phyloP scores from a whole-genome alignment of 495 filamentous ascomycete genomes.

The Penicillium alfredii region DNA sequence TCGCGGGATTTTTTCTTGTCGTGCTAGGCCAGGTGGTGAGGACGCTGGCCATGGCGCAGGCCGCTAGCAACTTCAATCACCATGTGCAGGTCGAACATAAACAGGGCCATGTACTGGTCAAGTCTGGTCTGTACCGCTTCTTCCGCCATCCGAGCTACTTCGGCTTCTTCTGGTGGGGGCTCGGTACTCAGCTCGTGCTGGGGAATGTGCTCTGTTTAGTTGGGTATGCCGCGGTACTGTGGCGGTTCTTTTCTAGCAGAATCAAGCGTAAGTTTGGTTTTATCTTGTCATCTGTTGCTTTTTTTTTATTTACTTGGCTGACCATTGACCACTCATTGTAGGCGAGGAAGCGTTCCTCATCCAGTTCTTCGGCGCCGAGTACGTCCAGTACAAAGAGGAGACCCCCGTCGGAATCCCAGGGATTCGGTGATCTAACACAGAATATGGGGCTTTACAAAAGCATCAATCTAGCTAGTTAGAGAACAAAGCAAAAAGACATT shows the following conservation, averaged over 20 bases:
- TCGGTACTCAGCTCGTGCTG: conserved; percentile 88
- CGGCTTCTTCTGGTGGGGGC: conserved; percentile 95
- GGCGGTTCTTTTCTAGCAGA: conserved; percentile 71
- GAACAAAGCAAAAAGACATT: neutral
- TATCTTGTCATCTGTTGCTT: neutral
- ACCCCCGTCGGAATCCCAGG: conserved; percentile 77
- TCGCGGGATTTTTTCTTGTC: conserved; percentile 58
- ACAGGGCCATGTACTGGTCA: conserved; percentile 71
- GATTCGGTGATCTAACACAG: conserved; percentile 34
- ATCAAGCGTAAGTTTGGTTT: conserved; percentile 53
- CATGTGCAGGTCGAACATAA: conserved; percentile 62
- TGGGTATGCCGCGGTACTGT: conserved; percentile 68
- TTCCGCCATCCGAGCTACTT: conserved; percentile 90
- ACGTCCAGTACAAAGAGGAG: conserved; percentile 60
- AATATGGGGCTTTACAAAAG: too few relatives aligned
- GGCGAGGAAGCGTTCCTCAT: conserved; percentile 75
- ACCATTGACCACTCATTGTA: conserved; percentile 12
- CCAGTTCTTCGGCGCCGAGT: conserved; percentile 79
- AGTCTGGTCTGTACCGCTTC: conserved; percentile 55
- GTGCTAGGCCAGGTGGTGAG: conserved; percentile 65
- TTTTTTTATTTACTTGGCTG: conserved; percentile 1
- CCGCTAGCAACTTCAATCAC: conserved; percentile 90
- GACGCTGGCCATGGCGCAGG: conserved; percentile 78
- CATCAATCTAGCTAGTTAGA: neutral
- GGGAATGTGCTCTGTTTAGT: conserved; percentile 76